These are phyloP conservation scores for Pythium brassicae DNA, from an alignment of 352 stramenopile species.

Conservation along the genomic window DNA sequence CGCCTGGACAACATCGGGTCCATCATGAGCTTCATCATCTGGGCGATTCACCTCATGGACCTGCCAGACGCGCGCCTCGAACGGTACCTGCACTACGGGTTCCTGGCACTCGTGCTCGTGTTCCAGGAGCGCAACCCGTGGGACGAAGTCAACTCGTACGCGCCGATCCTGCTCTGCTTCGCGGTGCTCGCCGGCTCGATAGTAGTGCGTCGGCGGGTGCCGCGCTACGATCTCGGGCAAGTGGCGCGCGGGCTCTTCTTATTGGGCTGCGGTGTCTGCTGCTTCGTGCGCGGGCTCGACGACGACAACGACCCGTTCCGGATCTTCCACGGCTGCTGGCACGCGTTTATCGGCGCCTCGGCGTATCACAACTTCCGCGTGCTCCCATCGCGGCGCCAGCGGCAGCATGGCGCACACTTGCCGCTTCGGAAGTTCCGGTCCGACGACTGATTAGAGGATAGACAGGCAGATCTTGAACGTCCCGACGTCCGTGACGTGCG, in stretches of 20 bases:
- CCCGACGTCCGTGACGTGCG: no score
- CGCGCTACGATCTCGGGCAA: constrained; percentile 48
- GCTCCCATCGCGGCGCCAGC: constrained; percentile 23
- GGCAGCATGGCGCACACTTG: constrained; percentile 19
- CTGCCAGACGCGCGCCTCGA: constrained; percentile 29
- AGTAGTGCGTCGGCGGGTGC: constrained; percentile 29
- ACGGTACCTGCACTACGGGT: constrained; percentile 67
- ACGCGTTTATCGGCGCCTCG: constrained; percentile 63
- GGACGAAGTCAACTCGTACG: constrained; percentile 52
- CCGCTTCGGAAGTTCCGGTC: constrained; percentile 29
- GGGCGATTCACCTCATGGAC: constrained; percentile 77
- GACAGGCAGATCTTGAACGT: not conserved
- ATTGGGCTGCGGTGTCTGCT: constrained; percentile 40
- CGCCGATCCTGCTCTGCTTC: constrained; percentile 46
- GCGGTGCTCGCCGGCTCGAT: constrained; percentile 39
- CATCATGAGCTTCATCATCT: constrained; percentile 80
- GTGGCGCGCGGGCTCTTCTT: constrained; percentile 45
- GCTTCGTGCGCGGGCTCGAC: constrained; percentile 61
- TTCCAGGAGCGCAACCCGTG: constrained; percentile 80
- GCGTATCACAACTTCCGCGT: constrained; percentile 75
- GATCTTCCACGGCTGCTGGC: constrained; percentile 82
- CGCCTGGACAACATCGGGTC: constrained; percentile 79
- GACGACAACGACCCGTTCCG: constrained; percentile 73
- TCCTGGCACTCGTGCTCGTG: constrained; percentile 53
- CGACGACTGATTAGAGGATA: not conserved